Base-by-base conservation (phyloP, 495 filamentous ascomycete genomes). In the Letharia lupina region DNA sequence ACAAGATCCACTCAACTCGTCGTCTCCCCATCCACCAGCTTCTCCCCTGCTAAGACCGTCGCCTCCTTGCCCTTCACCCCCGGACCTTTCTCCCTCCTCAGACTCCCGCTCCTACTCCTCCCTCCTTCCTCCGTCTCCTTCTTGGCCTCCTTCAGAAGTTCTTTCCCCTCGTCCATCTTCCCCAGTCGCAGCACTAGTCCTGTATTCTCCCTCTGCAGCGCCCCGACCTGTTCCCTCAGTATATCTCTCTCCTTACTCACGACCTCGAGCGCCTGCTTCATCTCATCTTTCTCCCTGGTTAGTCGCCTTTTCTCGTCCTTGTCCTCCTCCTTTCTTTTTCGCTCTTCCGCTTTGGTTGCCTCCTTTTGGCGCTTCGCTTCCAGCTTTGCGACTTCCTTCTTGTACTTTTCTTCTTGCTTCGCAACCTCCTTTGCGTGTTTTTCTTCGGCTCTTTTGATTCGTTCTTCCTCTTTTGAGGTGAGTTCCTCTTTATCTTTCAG, bases 201-300 rank as follows among this genome's bases (percentile, higher is more conserved):
- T 12, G 75, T 77, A 71, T 91, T 90, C 81, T 89, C 85, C 44
- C 73, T 75, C 76, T 91, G 88, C 70, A 91, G 71, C 58, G 84
- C 79, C 13, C 83, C 78, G 41, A 91, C 81, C 72, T 86, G 78
- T 67, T 84, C 82, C 40, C 79, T 77, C 68, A 90, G 77, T 37
- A 87, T 82, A 66, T 89, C 80, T 35, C 85, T 78, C 76, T 91
- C 83, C 66, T 76, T 80, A 40, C 79, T 74, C 64, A 89, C 75
- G 28, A 81, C 76, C 33, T 84, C 81, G 9, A 87, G 73, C 74
- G 86, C 84, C 16, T 75, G 72, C 61, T 78, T 80, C 56, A 84
- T 77, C 70, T 89, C 85, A 6, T 82, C 79, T 67, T 85, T 82
- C 45, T 79, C 71, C 48, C 70, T 73, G 65, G 86, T 86, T 28